Evolutionary conservation across 2,329 filamentous ascomycete genomes (phyloP).

Genomic region (Thielaviopsis punctulata): DNA sequence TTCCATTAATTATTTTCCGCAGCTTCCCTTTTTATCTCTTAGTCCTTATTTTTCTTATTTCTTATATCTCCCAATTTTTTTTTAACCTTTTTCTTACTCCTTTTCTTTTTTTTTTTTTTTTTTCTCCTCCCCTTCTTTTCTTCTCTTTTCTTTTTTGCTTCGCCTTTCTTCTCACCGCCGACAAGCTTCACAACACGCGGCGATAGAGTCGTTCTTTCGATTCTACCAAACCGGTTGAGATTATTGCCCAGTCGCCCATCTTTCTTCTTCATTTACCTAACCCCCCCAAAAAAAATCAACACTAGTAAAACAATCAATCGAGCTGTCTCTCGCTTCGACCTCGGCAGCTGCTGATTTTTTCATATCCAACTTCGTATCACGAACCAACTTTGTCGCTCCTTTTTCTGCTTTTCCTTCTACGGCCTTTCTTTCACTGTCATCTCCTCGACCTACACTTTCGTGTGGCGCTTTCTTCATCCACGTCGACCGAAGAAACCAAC

Average conservation of each 20-base stretch:
- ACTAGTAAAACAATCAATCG: too few species aligned
- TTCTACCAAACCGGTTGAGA: conserved; percentile 7
- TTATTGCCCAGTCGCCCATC: conserved; percentile 1
- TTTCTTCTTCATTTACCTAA: not conserved
- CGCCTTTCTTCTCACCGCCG: not conserved
- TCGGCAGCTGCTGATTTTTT: not conserved
- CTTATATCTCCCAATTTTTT: not conserved
- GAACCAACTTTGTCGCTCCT: conserved; percentile 2
- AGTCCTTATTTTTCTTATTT: not conserved
- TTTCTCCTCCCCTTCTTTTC: not conserved
- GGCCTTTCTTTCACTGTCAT: not conserved
- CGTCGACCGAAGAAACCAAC: not conserved
- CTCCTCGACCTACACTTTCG: not conserved
- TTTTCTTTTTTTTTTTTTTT: not conserved
- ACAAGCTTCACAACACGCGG: conserved; percentile 9
- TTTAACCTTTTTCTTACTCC: not conserved
- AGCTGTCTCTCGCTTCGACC: too few species aligned
- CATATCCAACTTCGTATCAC: not conserved
- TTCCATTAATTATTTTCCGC: conserved; percentile 2
- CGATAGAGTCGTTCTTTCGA: conserved; percentile 9
- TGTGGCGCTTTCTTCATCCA: not conserved
- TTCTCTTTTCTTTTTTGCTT: not conserved
- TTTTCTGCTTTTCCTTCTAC: conserved; percentile 1
- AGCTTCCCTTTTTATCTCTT: not conserved
- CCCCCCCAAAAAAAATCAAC: too few species aligned